These are phyloP conservation scores for Deinandra increscens DNA, from an alignment of 129 eudicot genomes.

Conservation along the genomic window DNA sequence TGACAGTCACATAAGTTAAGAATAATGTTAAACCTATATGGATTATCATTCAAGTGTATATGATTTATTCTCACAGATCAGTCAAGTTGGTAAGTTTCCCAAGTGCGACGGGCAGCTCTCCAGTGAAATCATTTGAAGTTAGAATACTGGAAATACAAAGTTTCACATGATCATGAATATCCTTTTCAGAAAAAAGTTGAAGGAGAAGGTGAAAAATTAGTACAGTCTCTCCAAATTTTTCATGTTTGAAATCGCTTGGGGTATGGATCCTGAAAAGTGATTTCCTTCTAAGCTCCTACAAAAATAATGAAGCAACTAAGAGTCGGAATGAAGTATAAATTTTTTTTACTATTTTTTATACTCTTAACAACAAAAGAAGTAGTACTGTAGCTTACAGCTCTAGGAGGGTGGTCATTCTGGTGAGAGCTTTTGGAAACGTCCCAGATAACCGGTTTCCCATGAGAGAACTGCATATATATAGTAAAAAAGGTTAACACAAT, in stretches of 20 bases:
- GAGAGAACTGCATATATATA: constrained; percentile 58
- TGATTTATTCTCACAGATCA: constrained; percentile 56
- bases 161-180: constrained; percentile 14
- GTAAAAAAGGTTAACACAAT: background rate
- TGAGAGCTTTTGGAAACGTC: constrained; percentile 64
- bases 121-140: constrained; percentile 69
- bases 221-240: constrained; percentile 64
- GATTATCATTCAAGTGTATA: constrained; percentile 20
- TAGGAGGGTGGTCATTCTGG: constrained; percentile 55
- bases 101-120: constrained; percentile 60
- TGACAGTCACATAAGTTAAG: constrained; percentile 13
- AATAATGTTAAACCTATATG: constrained; percentile 11
- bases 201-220: constrained; percentile 28
- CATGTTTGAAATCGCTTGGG: constrained; percentile 56
- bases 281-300: constrained; percentile 92
- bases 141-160: constrained; percentile 47
- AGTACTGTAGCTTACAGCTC: constrained; percentile 54
- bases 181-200: background rate
- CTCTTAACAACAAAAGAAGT: constrained; percentile 22
- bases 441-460: constrained; percentile 90
- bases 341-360: background rate
- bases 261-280: constrained; percentile 63
- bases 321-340: constrained; percentile 19
- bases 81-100: constrained; percentile 60
- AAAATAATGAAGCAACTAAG: background rate